These are phyloP conservation scores for Acmispon strigosus DNA, from an alignment of 306 rosid genomes.

Conservation along the genomic window DNA sequence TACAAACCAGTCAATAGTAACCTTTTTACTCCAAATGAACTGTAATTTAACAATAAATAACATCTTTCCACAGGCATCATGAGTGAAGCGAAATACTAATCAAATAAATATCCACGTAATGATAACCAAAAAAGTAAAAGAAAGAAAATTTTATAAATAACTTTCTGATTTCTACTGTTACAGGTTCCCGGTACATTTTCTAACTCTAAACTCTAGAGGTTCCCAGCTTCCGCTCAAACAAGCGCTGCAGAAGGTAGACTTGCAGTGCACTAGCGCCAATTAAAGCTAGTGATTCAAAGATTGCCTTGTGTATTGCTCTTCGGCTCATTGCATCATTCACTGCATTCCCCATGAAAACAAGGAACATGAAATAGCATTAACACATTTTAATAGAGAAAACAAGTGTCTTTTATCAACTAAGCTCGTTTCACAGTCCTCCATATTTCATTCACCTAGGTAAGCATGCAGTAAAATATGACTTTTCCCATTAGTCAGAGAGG, in stretches of 20 bases:
- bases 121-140: not conserved
- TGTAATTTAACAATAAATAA: constrained; percentile 13
- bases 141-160: not conserved
- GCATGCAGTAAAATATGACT: too few relatives aligned
- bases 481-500: not conserved
- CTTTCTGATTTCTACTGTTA: constrained; percentile 20
- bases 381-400: not conserved
- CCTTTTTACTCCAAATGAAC: not conserved
- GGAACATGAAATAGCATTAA: not conserved
- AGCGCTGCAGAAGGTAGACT: constrained; percentile 68
- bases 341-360: constrained; percentile 31
- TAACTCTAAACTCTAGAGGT: constrained; percentile 60
- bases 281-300: constrained; percentile 69
- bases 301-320: constrained; percentile 75
- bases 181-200: not conserved
- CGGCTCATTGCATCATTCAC: constrained; percentile 86
- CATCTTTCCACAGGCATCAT: not conserved
- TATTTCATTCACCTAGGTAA: too few relatives aligned
- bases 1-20: not conserved
- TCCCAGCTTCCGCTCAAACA: constrained; percentile 78
- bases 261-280: constrained; percentile 75
- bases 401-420: not conserved
- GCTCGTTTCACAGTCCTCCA: too few relatives aligned
- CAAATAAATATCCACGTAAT: constrained; percentile 4
- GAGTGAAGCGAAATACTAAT: not conserved